Percentiles rank a stretch among this genome's conserved stretches.
Conservation (phyloP, 805 yeast species). For the Candida nonsorbophila region DNA sequence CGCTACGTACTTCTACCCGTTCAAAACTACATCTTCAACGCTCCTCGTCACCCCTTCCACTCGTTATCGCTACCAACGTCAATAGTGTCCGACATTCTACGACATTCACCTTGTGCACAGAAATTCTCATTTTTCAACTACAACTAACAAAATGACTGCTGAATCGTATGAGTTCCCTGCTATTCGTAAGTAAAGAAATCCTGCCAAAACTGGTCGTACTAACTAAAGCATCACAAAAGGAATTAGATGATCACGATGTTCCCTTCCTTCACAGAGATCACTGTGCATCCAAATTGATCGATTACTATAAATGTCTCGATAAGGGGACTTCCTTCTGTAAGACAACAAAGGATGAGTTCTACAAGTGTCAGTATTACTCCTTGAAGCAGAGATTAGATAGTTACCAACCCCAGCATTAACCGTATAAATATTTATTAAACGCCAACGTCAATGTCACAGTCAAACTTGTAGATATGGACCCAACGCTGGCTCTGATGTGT, state of each 20-base stretch:
- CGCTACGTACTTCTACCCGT: too few species aligned
- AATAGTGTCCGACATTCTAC: too few species aligned
- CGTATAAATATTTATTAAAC: not conserved
- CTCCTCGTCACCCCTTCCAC: too few species aligned
- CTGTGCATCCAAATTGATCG: conserved; percentile 39
- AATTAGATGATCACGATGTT: conserved; percentile 35
- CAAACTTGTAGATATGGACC: too few species aligned
- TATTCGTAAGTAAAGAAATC: too few species aligned
- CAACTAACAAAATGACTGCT: not conserved
- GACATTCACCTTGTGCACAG: too few species aligned
- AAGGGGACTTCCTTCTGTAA: conserved; percentile 39
- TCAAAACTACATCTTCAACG: too few species aligned
- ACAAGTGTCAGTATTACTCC: conserved; percentile 38
- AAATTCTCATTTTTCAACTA: too few species aligned
- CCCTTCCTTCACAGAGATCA: conserved; percentile 41
- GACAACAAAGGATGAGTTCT: conserved; percentile 36
- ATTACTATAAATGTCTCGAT: conserved; percentile 38
- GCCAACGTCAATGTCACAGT: not conserved
- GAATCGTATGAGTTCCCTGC: conserved; percentile 5
- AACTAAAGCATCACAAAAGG: conserved; percentile 26
- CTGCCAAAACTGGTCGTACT: too few species aligned
- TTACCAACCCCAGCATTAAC: not conserved
- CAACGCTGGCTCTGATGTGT: too few species aligned
- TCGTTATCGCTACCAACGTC: too few species aligned
- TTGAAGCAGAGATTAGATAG: conserved; percentile 37